Evolutionary conservation across 441 rosid species (phyloP), one percentile per base, ranked within the genome.

Genomic region (Eruca vesicaria): DNA sequence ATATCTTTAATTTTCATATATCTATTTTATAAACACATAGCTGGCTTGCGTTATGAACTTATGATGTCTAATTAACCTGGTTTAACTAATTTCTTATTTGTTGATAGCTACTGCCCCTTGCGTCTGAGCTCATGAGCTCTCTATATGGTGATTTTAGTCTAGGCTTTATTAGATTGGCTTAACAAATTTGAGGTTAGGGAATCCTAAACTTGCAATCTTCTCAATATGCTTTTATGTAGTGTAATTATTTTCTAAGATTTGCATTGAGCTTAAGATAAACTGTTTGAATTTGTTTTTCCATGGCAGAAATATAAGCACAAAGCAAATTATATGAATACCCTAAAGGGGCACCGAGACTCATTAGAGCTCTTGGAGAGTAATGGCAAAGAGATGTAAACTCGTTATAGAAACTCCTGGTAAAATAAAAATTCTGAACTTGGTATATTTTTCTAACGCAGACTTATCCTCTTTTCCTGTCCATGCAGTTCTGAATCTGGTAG

Each of bases 111-210:
- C 70, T 52, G 55, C 35, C 35, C 63, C 48, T 32, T 78, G 43
- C 74, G 56, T 72, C 61, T 68, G 43, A 72, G 36, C 38, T 58
- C 69, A 55, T 78, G 78, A 62, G 66, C 65, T 72, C 45, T 60
- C 62, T 68, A 0, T 36, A 56, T 61, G 78, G 38, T 32, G 35
- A 67, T 15, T 67, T 56, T 33, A 55, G 60, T 63, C 62, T 68
- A 71, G 81, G 71, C 29, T 73, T 56, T 53, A 45, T 72, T 62
- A 20, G 69, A 36, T 53, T 50, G 50, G 23, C 65, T 58, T 57
- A 58, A 19, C 56, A 36, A 59, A 66, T 50, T 31, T 62, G 36
- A 50, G 53, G 32, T 62, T 55, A 38, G 33, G 26, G 16, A 58
- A 65, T 10, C 31, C 61, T 76, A 38, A 52, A 48, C 33, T 31